Percentiles rank a stretch among this genome's conserved stretches.
Evolutionary conservation across 805 yeast species (phyloP).

Genomic region (Suhomyces sp.): DNA sequence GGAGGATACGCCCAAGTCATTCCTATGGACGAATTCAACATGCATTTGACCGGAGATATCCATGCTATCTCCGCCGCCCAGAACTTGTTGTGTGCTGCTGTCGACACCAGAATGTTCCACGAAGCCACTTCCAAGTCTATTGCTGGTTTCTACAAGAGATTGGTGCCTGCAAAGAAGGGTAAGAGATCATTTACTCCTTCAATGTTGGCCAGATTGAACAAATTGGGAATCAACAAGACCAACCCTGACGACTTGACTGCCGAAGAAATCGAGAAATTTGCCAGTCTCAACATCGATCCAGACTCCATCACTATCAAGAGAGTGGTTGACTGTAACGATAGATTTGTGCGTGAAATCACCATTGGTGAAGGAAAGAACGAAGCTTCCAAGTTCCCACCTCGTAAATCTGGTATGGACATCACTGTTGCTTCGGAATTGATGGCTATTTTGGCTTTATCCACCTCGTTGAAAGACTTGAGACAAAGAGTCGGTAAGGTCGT

Average conservation of each 20-base stretch:
- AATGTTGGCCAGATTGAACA: conserved; percentile 63
- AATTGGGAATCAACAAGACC: conserved; percentile 66
- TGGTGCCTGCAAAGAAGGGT: conserved; percentile 75
- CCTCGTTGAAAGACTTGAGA: conserved; percentile 68
- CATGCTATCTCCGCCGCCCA: conserved; percentile 84
- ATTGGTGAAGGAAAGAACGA: conserved; percentile 82
- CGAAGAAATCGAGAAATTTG: conserved; percentile 64
- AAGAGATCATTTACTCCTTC: conserved; percentile 62
- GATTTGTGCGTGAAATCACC: conserved; percentile 75
- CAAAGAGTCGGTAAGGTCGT: conserved; percentile 74
- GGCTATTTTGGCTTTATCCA: conserved; percentile 79
- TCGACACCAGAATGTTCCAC: conserved; percentile 84
- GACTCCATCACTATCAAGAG: conserved; percentile 78
- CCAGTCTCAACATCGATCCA: conserved; percentile 72
- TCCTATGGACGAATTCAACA: conserved; percentile 86
- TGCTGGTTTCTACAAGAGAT: conserved; percentile 68
- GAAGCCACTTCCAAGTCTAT: conserved; percentile 72
- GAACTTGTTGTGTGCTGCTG: conserved; percentile 78
- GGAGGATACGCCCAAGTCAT: conserved; percentile 86
- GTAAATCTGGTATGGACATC: conserved; percentile 78
- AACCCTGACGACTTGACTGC: conserved; percentile 69
- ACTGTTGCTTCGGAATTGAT: conserved; percentile 83
- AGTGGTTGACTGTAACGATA: conserved; percentile 81
- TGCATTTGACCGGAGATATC: conserved; percentile 84
- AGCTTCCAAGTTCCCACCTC: conserved; percentile 56